phyloP scores from a whole-genome alignment of 2,329 filamentous ascomycete genomes.

The Claviceps sp. region DNA sequence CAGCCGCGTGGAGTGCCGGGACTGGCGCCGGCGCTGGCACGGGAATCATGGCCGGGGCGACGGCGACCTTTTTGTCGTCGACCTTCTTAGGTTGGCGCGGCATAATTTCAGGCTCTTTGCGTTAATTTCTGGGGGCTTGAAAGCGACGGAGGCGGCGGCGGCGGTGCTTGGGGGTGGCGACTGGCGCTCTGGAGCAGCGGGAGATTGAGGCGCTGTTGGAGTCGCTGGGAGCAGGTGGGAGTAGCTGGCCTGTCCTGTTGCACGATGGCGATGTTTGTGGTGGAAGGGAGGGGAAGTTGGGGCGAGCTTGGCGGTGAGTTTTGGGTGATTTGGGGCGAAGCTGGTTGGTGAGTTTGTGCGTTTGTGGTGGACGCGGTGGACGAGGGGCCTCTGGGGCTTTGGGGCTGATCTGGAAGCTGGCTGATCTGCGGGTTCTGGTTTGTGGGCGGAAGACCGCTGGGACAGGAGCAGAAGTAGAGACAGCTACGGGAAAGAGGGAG shows the following conservation, averaged over 20 bases:
- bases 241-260: background rate
- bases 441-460: background rate
- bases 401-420: background rate
- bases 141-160: background rate
- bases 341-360: background rate
- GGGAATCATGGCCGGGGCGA: constrained; percentile 16
- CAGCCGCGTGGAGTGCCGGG: background rate
- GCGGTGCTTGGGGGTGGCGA: background rate
- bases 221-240: constrained; percentile 4
- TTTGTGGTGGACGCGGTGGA: too few relatives aligned
- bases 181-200: constrained; percentile 1
- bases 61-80: constrained; percentile 23
- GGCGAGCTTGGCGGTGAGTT: background rate
- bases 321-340: background rate
- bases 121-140: background rate
- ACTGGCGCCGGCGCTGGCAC: background rate
- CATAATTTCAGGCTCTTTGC: constrained; percentile 18
- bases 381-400: constrained; percentile 1
- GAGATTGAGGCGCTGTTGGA: constrained; percentile 10
- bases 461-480: background rate
- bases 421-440: background rate
- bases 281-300: background rate
- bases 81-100: constrained; percentile 33
- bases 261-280: constrained; percentile 5
- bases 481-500: constrained; percentile 6